Percentiles rank a stretch among this genome's conserved stretches.
These are phyloP conservation scores for Xanthoconium separans DNA, from an alignment of 1,284 basidiomycete genomes.

Conservation along the genomic window DNA sequence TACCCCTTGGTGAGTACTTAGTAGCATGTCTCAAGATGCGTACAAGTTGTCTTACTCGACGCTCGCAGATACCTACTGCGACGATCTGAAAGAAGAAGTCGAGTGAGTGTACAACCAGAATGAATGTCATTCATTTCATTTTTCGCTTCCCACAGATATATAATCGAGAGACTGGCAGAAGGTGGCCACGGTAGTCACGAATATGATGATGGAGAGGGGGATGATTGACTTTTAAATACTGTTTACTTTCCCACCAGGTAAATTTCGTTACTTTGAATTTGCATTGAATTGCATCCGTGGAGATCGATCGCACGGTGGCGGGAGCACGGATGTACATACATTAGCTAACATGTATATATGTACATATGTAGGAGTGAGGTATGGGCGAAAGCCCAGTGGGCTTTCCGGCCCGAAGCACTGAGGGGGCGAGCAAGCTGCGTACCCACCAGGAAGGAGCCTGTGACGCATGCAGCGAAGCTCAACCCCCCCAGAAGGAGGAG, in stretches of 20 bases:
- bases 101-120: slow-evolving; percentile 41
- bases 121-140: slow-evolving; percentile 8
- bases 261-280: neutral
- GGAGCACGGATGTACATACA: no score
- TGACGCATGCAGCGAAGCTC: no score
- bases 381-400: no score
- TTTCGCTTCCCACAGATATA: slow-evolving; percentile 52
- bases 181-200: slow-evolving; percentile 65
- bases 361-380: no score
- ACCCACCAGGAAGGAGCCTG: no score
- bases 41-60: slow-evolving; percentile 9
- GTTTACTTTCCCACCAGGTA: neutral
- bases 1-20: slow-evolving; percentile 64
- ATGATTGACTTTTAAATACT: slow-evolving; percentile 50
- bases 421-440: no score
- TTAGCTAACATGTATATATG: no score
- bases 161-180: slow-evolving; percentile 76
- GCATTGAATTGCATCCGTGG: neutral
- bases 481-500: no score
- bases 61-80: slow-evolving; percentile 72
- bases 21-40: slow-evolving; percentile 12
- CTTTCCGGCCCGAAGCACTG: no score
- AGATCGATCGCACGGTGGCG: no score
- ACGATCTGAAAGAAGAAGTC: slow-evolving; percentile 82
- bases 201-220: slow-evolving; percentile 74